Conservation (phyloP, 768 basidiomycete species). For the Pleurotus sapidus region DNA sequence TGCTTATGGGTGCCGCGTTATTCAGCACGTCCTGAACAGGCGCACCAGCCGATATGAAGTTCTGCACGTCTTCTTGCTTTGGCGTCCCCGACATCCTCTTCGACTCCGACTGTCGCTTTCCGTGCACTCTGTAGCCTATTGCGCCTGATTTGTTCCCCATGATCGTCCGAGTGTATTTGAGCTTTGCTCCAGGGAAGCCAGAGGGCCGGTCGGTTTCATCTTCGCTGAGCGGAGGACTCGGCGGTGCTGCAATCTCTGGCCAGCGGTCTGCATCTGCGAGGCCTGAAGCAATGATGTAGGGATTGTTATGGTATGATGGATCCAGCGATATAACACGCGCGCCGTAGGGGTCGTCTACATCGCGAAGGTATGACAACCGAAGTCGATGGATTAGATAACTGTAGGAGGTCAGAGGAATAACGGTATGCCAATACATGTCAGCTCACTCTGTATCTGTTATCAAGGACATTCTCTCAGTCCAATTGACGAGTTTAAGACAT, state of each 20-base stretch:
- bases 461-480: conserved; percentile 44
- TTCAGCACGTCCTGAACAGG: conserved; percentile 31
- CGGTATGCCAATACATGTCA: not conserved
- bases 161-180: conserved; percentile 89
- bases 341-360: conserved; percentile 85
- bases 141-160: conserved; percentile 73
- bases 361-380: conserved; percentile 83
- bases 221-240: conserved; percentile 71
- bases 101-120: conserved; percentile 52
- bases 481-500: too few species aligned
- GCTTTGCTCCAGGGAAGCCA: conserved; percentile 47
- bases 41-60: conserved; percentile 28
- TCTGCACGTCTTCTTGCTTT: conserved; percentile 30
- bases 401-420: conserved; percentile 1
- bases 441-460: conserved; percentile 63
- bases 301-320: conserved; percentile 74
- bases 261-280: conserved; percentile 78
- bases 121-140: conserved; percentile 74
- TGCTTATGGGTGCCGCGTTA: conserved; percentile 25
- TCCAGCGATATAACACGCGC: conserved; percentile 78
- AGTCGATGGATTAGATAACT: conserved; percentile 81
- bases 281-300: conserved; percentile 77
- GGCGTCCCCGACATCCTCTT: conserved; percentile 43
- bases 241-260: conserved; percentile 78
- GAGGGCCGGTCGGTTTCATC: conserved; percentile 51